Conservation (phyloP, 305 asterid genomes). For the Plantago coronopus region DNA sequence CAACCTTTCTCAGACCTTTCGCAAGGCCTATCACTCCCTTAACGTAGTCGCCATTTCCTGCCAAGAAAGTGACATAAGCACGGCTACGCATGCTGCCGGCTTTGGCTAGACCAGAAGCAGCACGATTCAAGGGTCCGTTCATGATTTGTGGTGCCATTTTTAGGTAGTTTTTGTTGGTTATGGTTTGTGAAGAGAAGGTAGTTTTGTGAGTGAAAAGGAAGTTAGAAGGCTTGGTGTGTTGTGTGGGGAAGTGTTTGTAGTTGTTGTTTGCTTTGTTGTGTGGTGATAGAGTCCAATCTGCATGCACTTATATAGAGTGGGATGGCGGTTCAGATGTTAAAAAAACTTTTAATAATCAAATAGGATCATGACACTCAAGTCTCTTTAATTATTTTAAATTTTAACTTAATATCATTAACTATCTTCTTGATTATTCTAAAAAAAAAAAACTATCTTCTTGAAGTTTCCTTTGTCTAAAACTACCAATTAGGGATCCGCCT, state of each 20-base stretch:
- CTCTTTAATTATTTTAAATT: background rate
- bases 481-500: no score
- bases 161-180: background rate
- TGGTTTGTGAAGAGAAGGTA: background rate
- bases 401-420: background rate
- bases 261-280: conserved; percentile 5
- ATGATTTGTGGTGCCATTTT: conserved; percentile 31
- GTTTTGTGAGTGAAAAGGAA: background rate
- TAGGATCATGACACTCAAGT: background rate
- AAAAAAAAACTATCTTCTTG: no score
- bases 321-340: background rate
- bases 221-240: background rate
- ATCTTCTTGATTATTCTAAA: background rate
- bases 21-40: conserved; percentile 51
- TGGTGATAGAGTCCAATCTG: background rate
- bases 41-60: conserved; percentile 34
- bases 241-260: background rate
- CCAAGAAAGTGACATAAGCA: conserved; percentile 48
- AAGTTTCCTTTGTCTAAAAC: no score
- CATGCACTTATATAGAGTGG: background rate
- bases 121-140: conserved; percentile 19
- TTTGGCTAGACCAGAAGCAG: conserved; percentile 27
- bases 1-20: conserved; percentile 42
- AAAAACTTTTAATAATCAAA: background rate
- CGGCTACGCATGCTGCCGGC: conserved; percentile 35